phyloP scores from a whole-genome alignment of 164 flowering plant species.

The Aristolochia contorta region DNA sequence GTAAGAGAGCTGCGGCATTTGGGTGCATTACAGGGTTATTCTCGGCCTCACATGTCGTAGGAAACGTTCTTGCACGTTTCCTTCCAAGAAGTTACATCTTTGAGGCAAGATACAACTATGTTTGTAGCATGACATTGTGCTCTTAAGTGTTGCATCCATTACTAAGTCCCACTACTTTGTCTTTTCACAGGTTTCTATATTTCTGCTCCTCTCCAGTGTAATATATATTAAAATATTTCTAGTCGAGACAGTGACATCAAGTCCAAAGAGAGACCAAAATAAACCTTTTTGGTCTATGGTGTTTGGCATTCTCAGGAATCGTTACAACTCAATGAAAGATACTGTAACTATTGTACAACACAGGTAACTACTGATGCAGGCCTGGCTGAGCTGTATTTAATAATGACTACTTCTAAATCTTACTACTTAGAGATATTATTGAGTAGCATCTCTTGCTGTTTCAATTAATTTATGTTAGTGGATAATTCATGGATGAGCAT shows the following conservation, averaged over 20 bases:
- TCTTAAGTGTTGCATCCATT: background rate
- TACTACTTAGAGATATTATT: background rate
- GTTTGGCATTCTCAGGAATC: conserved; percentile 22
- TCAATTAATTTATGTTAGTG: too few relatives aligned
- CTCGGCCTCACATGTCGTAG: conserved; percentile 77
- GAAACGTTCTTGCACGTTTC: conserved; percentile 69
- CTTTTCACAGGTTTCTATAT: conserved; percentile 53
- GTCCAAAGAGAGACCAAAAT: conserved; percentile 24
- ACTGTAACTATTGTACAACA: conserved; percentile 39
- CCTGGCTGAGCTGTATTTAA: background rate
- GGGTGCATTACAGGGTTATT: conserved; percentile 79
- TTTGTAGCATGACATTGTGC: background rate
- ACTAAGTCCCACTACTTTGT: background rate
- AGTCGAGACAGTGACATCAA: conserved; percentile 43
- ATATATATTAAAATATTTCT: conserved; percentile 59
- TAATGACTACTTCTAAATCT: background rate
- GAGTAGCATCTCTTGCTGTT: too few relatives aligned
- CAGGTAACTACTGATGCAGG: conserved; percentile 27
- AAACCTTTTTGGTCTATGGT: conserved; percentile 21
- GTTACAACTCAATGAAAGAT: conserved; percentile 52
- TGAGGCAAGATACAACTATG: conserved; percentile 25
- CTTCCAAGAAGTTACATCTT: conserved; percentile 74
- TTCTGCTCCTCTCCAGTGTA: conserved; percentile 48
- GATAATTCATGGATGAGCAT: too few relatives aligned
- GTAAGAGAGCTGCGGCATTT: conserved; percentile 64